These are phyloP conservation scores for Claviceps sp. DNA, from an alignment of 2,329 filamentous ascomycete species.

Conservation along the genomic window DNA sequence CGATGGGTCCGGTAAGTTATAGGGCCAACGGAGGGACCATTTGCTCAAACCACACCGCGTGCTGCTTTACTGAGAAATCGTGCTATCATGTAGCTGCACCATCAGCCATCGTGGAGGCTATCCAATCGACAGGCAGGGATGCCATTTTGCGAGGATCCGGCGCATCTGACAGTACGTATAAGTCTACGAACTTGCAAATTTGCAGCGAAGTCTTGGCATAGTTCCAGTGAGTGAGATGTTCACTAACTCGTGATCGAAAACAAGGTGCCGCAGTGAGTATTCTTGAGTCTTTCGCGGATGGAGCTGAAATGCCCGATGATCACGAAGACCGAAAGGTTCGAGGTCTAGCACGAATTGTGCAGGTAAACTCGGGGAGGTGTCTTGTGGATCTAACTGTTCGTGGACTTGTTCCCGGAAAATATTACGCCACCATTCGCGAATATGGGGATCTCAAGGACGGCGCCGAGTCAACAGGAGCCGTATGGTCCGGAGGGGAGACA, in stretches of 20 bases:
- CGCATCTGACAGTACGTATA: conserved; percentile 60
- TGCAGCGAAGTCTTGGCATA: not conserved
- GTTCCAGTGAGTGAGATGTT: not conserved
- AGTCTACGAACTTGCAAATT: not conserved
- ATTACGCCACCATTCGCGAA: conserved; percentile 73
- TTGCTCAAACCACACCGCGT: not conserved
- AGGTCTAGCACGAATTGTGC: conserved; percentile 85
- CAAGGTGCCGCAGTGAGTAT: conserved; percentile 82
- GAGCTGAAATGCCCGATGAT: conserved; percentile 28
- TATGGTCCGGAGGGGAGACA: conserved; percentile 53
- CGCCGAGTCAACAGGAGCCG: conserved; percentile 64
- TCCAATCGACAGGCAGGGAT: conserved; percentile 82
- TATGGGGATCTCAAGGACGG: conserved; percentile 78
- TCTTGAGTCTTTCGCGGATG: conserved; percentile 67
- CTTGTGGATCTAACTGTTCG: conserved; percentile 78
- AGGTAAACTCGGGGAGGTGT: conserved; percentile 66
- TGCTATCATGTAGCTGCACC: conserved; percentile 50
- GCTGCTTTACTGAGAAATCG: not conserved
- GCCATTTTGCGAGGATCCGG: conserved; percentile 88
- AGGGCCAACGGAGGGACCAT: conserved; percentile 20
- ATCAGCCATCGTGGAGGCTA: conserved; percentile 76
- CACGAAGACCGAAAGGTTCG: conserved; percentile 48
- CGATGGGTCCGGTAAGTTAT: conserved; percentile 58
- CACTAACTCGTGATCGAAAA: not conserved
- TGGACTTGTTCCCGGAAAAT: conserved; percentile 67